phyloP scores from a whole-genome alignment of 768 basidiomycete species.

The Inosperma sp. region DNA sequence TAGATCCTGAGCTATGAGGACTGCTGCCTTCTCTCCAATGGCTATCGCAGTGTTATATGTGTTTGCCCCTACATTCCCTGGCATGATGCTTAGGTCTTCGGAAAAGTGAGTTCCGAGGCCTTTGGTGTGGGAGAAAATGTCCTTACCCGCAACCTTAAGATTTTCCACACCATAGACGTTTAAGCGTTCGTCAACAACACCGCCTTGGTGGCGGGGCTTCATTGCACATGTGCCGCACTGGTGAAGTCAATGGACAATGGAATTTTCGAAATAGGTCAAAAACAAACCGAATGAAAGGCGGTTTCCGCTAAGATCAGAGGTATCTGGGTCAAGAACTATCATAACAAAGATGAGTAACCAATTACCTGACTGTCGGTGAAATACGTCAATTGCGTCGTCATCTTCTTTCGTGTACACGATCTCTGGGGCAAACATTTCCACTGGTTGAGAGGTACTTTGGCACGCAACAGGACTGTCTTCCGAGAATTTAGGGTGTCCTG shows the following conservation, averaged over 20 bases:
- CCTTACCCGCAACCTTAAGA: slow-evolving; percentile 27
- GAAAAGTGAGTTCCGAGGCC: neutral
- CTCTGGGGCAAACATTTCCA: slow-evolving; percentile 27
- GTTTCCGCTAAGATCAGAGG: slow-evolving; percentile 28
- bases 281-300: slow-evolving; percentile 40
- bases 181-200: slow-evolving; percentile 25
- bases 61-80: slow-evolving; percentile 31
- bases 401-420: slow-evolving; percentile 36
- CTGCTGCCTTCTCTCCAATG: slow-evolving; percentile 56
- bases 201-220: slow-evolving; percentile 25
- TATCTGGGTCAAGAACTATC: neutral
- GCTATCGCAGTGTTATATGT: slow-evolving; percentile 37
- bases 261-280: neutral
- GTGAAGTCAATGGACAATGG: neutral
- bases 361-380: slow-evolving; percentile 31
- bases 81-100: slow-evolving; percentile 25
- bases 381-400: slow-evolving; percentile 33
- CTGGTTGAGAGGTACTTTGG: slow-evolving; percentile 22
- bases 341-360: neutral
- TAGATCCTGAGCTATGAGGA: slow-evolving; percentile 47
- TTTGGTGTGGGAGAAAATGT: neutral
- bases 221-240: slow-evolving; percentile 25
- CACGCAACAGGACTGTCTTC: slow-evolving; percentile 26
- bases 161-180: slow-evolving; percentile 28
- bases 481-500: slow-evolving; percentile 25